A percentile compares a stretch with the other conserved stretches of the same genome.
These are phyloP conservation scores for Caloboletus firmus DNA, from an alignment of 1,284 basidiomycete genomes.

Conservation along the genomic window DNA sequence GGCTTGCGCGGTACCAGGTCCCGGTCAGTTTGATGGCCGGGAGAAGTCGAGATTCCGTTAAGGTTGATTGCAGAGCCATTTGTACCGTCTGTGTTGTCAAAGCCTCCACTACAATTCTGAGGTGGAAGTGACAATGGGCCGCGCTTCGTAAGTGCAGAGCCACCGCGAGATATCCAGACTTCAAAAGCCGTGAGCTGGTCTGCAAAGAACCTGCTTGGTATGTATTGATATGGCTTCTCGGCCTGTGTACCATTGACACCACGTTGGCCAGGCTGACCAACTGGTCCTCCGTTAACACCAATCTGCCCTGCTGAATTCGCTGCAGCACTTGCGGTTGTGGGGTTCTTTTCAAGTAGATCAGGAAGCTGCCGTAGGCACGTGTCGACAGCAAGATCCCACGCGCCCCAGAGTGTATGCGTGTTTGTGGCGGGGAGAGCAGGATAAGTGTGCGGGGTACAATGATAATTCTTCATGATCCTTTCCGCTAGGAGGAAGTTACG, in stretches of 20 bases:
- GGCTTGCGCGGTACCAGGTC: conserved; percentile 84
- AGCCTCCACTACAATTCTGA: conserved; percentile 37
- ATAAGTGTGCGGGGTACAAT: conserved; percentile 94
- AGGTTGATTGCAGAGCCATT: conserved; percentile 5
- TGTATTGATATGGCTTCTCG: conserved; percentile 64
- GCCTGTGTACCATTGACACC: conserved; percentile 34
- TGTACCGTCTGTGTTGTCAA: conserved; percentile 25
- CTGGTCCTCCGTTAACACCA: conserved; percentile 39
- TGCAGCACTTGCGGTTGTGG: conserved; percentile 39
- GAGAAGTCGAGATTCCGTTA: conserved; percentile 13
- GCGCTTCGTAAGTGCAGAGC: conserved; percentile 75
- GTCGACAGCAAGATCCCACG: conserved; percentile 98
- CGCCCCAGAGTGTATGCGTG: conserved; percentile 94
- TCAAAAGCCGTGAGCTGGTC: conserved; percentile 98
- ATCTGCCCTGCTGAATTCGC: conserved; percentile 28
- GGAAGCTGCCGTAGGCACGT: conserved; percentile 93
- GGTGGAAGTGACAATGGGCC: conserved; percentile 70
- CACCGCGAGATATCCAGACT: conserved; percentile 94
- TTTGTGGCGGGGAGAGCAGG: conserved; percentile 93
- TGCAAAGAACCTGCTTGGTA: conserved; percentile 92
- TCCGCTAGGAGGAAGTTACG: conserved; percentile 97
- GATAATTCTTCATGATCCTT: conserved; percentile 97
- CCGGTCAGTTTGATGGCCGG: conserved; percentile 34
- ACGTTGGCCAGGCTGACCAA: conserved; percentile 37
- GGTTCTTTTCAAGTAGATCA: conserved; percentile 72